Conservation (phyloP, 2,329 filamentous ascomycete species). For the Exophiala aquamarina region DNA sequence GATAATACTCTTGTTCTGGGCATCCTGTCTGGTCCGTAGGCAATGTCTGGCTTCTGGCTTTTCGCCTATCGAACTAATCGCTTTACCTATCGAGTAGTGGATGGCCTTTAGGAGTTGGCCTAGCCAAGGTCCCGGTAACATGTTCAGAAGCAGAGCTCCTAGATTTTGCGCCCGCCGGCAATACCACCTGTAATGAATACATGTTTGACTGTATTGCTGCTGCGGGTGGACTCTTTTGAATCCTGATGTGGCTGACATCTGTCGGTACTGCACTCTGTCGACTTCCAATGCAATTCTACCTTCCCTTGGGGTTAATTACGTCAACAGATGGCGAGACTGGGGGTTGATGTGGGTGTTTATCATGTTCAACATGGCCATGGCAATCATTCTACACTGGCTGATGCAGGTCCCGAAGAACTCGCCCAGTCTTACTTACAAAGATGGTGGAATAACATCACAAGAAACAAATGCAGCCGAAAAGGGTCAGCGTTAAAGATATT, state of each 20-base stretch:
- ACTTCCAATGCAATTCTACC: constrained; percentile 51
- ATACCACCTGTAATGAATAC: constrained; percentile 60
- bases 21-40: constrained; percentile 65
- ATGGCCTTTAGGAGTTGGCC: constrained; percentile 67
- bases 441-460: no score
- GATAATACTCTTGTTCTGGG: no score
- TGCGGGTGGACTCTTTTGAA: constrained; percentile 58
- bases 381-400: constrained; percentile 61
- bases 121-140: constrained; percentile 64
- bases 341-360: constrained; percentile 68
- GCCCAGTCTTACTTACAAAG: no score
- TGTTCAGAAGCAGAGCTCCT: constrained; percentile 68
- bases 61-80: constrained; percentile 82
- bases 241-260: no score
- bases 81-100: constrained; percentile 77
- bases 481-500: no score
- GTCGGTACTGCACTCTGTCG: no score
- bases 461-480: no score
- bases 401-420: constrained; percentile 59
- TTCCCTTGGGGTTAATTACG: constrained; percentile 41
- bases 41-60: constrained; percentile 67
- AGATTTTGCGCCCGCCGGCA: constrained; percentile 45
- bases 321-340: constrained; percentile 64
- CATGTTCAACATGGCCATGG: constrained; percentile 60
- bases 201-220: constrained; percentile 48